phyloP scores from a whole-genome alignment of 2,329 filamentous ascomycete genomes.

The Venturiaceae sp. region DNA sequence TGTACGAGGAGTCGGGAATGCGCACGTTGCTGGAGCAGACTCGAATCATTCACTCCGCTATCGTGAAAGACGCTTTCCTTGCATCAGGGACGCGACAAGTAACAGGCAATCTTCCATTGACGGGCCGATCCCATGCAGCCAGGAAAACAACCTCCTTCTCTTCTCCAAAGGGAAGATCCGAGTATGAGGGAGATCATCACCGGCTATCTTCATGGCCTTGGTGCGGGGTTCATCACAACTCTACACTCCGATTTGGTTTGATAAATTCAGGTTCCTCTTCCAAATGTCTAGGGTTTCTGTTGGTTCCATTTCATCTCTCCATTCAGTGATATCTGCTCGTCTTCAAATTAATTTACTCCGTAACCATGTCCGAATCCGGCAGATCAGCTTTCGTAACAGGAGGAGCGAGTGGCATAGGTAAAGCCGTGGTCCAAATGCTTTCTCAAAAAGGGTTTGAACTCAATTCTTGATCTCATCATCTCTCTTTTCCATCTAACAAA shows the following conservation, averaged over 20 bases:
- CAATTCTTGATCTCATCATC: neutral
- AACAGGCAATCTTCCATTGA: no score
- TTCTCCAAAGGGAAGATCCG: neutral
- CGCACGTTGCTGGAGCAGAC: no score
- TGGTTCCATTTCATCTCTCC: no score
- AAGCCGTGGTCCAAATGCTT: constrained; percentile 5
- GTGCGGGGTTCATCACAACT: neutral
- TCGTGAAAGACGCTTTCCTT: no score
- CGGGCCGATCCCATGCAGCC: neutral
- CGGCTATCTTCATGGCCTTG: neutral
- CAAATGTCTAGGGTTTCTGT: no score
- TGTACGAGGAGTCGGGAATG: no score
- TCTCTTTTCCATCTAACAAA: neutral
- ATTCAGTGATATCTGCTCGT: neutral
- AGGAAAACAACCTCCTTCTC: no score
- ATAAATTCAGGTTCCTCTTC: no score
- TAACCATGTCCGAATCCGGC: neutral
- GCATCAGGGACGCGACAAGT: no score
- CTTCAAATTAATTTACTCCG: neutral
- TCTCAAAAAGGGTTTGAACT: constrained; percentile 7
- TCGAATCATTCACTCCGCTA: no score
- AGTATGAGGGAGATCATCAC: neutral
- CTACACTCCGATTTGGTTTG: no score
- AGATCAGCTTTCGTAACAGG: constrained; percentile 5
- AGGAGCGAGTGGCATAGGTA: constrained; percentile 5